Base-by-base conservation (phyloP, 1,139 yeast species). In the Hyphopichia pseudoburtonii region DNA sequence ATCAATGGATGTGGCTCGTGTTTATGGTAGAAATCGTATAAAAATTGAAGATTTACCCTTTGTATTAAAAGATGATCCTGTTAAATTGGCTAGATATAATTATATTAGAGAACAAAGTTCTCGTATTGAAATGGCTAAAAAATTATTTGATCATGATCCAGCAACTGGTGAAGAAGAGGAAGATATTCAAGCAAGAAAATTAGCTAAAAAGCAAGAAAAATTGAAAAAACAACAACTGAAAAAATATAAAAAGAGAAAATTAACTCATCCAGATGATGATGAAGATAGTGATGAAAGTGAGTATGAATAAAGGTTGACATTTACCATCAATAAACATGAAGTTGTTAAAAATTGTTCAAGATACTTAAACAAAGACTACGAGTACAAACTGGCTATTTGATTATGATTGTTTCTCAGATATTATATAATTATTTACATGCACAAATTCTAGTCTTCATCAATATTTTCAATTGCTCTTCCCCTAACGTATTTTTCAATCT, bases 31-130 rank as follows among this genome's bases (percentile, higher is more conserved):
- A 33, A 78, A 78, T 37, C 81, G 94, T 57, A 79, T 90, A 44
- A 84, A 85, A 52, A 82, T 89, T 37, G 96, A 88, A 43, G 97
- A 90, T 57, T 80, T 90, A 63, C 86, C 85, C 48, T 88, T 88
- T 64, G 94, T 88, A 0, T 65, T 90, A 40, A 69, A 96, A 32
- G 78, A 82, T 47, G 97, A 90, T 51, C 86, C 94, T 1, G 73
- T 80, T 39, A 90, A 89, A 55, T 72, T 88, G 34, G 94, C 95
- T 10, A 76, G 97, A 57, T 79, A 89, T 26, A 84, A 86, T 48
- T 94, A 89, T 56, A 76, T 90, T 48, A 73, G 87, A 40, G 75
- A 78, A 34, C 76, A 86, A 56, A 88, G 86, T 48, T 81, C 80
- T 50, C 80, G 78, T 51, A 88, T 90, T 50, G 78, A 80, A 19